These are phyloP conservation scores for Mycena citricolor DNA, from an alignment of 1,284 basidiomycete genomes.

Conservation along the genomic window DNA sequence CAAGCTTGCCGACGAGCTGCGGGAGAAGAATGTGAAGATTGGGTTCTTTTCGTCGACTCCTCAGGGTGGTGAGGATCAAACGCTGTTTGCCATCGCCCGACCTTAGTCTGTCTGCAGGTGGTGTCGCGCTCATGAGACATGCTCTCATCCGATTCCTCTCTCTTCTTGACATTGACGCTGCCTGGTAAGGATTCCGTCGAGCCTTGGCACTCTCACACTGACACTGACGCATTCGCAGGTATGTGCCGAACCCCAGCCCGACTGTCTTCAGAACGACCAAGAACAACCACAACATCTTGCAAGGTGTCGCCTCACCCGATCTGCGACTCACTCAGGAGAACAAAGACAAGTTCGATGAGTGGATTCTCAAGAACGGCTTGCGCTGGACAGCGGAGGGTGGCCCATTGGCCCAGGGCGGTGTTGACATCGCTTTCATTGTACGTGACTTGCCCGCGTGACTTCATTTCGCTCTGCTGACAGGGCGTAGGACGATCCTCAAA, in stretches of 20 bases:
- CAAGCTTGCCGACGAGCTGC: slow-evolving; percentile 79
- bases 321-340: slow-evolving; percentile 73
- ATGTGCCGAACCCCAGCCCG: slow-evolving; percentile 84
- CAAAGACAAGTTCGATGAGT: slow-evolving; percentile 80
- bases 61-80: slow-evolving; percentile 65
- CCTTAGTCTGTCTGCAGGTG: slow-evolving; percentile 49
- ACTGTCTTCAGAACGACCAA: slow-evolving; percentile 88
- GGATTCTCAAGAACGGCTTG: slow-evolving; percentile 82
- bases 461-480: slow-evolving; percentile 8
- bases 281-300: slow-evolving; percentile 89
- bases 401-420: slow-evolving; percentile 72
- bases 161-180: slow-evolving; percentile 75
- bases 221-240: slow-evolving; percentile 45
- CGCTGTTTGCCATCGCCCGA: slow-evolving; percentile 28
- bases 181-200: slow-evolving; percentile 55
- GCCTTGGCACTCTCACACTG: neutral
- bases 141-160: slow-evolving; percentile 81
- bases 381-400: slow-evolving; percentile 82
- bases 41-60: slow-evolving; percentile 90
- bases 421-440: slow-evolving; percentile 85
- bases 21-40: slow-evolving; percentile 80
- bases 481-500: slow-evolving; percentile 73
- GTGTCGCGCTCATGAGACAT: slow-evolving; percentile 89
- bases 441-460: slow-evolving; percentile 16
- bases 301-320: slow-evolving; percentile 77